phyloP scores from a whole-genome alignment of 2,329 filamentous ascomycete genomes.

The Xylariaceae sp. region DNA sequence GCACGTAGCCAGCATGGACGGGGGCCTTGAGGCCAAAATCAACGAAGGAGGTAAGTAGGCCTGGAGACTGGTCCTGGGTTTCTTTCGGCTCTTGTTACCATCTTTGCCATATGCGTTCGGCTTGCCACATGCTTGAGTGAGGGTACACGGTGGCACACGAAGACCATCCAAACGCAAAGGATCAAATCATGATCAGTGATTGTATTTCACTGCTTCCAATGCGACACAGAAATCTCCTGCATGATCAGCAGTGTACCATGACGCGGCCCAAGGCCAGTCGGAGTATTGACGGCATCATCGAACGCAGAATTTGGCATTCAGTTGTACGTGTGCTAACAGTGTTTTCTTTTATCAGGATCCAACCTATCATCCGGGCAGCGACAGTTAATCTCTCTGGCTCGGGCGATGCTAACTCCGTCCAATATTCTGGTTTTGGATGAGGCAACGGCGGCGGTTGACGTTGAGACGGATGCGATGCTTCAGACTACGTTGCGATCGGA shows the following conservation, averaged over 20 bases:
- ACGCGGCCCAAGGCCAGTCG: not conserved
- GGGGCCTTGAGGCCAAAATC: conserved; percentile 82
- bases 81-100: conserved; percentile 28
- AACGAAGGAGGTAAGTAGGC: conserved; percentile 79
- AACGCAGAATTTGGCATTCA: not conserved
- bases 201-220: conserved; percentile 32
- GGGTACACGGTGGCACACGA: conserved; percentile 19
- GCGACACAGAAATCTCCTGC: conserved; percentile 29
- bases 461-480: conserved; percentile 63
- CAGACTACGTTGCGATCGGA: conserved; percentile 59
- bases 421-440: conserved; percentile 97
- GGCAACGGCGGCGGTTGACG: conserved; percentile 74
- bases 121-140: conserved; percentile 25
- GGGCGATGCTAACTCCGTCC: conserved; percentile 87
- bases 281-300: not conserved
- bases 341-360: conserved; percentile 55
- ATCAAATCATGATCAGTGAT: conserved; percentile 11
- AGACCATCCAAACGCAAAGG: conserved; percentile 12
- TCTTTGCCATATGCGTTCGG: conserved; percentile 28
- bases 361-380: conserved; percentile 94
- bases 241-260: conserved; percentile 1
- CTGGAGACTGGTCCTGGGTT: conserved; percentile 22
- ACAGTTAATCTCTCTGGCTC: conserved; percentile 87
- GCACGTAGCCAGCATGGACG: conserved; percentile 78
- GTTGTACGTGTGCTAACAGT: conserved; percentile 16